Evolutionary conservation across 75 land plant species (phyloP).

Genomic region (Pseudotsuga menziesii): DNA sequence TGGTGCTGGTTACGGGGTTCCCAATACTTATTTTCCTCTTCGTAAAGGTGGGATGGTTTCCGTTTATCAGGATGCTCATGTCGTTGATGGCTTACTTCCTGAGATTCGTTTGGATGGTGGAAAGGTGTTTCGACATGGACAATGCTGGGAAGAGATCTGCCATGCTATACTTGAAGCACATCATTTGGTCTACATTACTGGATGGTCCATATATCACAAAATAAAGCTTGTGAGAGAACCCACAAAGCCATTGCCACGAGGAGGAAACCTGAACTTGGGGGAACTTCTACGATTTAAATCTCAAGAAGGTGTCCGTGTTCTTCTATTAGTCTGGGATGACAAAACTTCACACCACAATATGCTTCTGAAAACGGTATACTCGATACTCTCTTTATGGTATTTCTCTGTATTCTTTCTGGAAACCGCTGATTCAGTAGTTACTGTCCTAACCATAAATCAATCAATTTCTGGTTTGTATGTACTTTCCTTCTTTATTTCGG

Average conservation of each 20-base stretch:
- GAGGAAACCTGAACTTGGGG: constrained; percentile 67
- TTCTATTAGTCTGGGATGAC: constrained; percentile 93
- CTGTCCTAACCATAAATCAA: too few relatives aligned
- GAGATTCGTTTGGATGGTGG: constrained; percentile 56
- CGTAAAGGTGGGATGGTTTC: constrained; percentile 62
- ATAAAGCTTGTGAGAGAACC: constrained; percentile 80
- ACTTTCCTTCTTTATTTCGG: too few relatives aligned
- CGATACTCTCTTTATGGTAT: not conserved
- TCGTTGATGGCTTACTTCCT: constrained; percentile 38
- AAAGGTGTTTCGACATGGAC: constrained; percentile 29
- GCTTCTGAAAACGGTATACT: constrained; percentile 50
- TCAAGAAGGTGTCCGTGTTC: constrained; percentile 80
- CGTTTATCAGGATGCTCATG: constrained; percentile 94
- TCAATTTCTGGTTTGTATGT: too few relatives aligned
- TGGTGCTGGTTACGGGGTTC: constrained; percentile 49
- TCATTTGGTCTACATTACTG: constrained; percentile 83
- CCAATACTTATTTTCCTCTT: constrained; percentile 64
- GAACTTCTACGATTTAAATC: constrained; percentile 89
- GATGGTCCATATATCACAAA: constrained; percentile 84
- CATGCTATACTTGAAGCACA: constrained; percentile 88
- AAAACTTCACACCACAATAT: constrained; percentile 81
- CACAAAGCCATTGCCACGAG: constrained; percentile 40
- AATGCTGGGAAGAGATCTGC: constrained; percentile 95
- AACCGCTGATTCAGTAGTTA: too few relatives aligned
- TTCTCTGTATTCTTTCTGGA: not conserved